Conservation (phyloP, 202 grass and related monocot species). For the Carex arenaria region DNA sequence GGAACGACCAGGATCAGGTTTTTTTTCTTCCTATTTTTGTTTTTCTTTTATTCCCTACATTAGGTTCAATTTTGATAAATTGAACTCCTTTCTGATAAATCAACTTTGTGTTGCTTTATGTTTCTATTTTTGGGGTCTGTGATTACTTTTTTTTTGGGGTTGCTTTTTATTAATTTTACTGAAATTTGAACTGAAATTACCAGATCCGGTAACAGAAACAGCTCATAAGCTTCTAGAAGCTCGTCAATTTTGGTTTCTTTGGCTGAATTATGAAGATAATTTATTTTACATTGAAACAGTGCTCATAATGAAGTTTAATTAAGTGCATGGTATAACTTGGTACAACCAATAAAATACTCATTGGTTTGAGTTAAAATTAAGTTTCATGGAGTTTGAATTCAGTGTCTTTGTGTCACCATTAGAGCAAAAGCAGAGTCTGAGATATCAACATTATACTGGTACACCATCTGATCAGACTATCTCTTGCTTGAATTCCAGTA, state of each 20-base stretch:
- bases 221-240: background rate
- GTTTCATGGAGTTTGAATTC: background rate
- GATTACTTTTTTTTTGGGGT: background rate
- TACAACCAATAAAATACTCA: background rate
- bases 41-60: background rate
- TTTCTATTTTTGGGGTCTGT: background rate
- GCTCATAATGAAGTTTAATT: background rate
- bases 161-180: background rate
- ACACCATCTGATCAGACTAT: background rate
- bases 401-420: background rate
- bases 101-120: background rate
- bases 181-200: background rate
- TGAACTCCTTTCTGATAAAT: slow-evolving; percentile 14
- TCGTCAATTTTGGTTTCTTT: background rate
- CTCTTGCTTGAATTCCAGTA: background rate
- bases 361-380: background rate
- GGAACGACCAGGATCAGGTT: slow-evolving; percentile 56
- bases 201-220: slow-evolving; percentile 12
- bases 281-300: background rate
- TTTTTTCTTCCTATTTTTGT: background rate
- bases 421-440: background rate
- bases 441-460: background rate
- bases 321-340: background rate
- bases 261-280: background rate
- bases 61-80: slow-evolving; percentile 26